phyloP scores from a whole-genome alignment of 2,329 filamentous ascomycete species.

The Aspergillus oerlinghausenensis region DNA sequence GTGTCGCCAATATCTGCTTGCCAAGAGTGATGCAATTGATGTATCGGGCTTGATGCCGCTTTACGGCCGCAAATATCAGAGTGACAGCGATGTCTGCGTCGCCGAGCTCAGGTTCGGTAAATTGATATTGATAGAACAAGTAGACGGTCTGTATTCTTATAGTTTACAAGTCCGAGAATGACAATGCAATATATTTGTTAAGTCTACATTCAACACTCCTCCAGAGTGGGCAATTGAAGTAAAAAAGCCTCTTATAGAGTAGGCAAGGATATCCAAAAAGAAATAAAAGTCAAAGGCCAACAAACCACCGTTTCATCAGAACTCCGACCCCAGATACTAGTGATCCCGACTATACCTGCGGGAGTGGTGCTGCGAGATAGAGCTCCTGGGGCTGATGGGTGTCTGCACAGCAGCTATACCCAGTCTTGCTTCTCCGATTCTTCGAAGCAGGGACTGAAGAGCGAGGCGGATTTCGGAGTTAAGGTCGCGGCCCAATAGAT shows the following conservation, averaged over 20 bases:
- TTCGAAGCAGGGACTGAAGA: constrained; percentile 69
- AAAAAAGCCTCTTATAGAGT: constrained; percentile 16
- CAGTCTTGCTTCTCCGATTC: constrained; percentile 72
- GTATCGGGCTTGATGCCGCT: background rate
- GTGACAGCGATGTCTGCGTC: background rate
- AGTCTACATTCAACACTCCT: constrained; percentile 19
- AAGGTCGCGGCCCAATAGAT: constrained; percentile 77
- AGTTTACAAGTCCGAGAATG: background rate
- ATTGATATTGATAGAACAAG: background rate
- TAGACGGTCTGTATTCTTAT: background rate
- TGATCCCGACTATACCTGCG: constrained; percentile 27
- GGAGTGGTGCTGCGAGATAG: constrained; percentile 28
- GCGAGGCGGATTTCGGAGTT: constrained; percentile 72
- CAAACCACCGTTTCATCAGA: background rate
- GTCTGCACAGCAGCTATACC: constrained; percentile 39
- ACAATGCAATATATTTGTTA: constrained; percentile 7
- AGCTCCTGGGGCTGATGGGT: constrained; percentile 33
- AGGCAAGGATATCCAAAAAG: constrained; percentile 31
- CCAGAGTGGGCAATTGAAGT: constrained; percentile 5
- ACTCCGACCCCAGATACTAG: constrained; percentile 8
- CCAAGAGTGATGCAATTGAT: background rate
- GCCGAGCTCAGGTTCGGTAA: background rate
- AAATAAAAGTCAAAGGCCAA: constrained; percentile 7
- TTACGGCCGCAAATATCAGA: background rate
- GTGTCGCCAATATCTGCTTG: background rate